Evolutionary conservation across 2,329 filamentous ascomycete species (phyloP).

Genomic region (Cladosporium sp.): DNA sequence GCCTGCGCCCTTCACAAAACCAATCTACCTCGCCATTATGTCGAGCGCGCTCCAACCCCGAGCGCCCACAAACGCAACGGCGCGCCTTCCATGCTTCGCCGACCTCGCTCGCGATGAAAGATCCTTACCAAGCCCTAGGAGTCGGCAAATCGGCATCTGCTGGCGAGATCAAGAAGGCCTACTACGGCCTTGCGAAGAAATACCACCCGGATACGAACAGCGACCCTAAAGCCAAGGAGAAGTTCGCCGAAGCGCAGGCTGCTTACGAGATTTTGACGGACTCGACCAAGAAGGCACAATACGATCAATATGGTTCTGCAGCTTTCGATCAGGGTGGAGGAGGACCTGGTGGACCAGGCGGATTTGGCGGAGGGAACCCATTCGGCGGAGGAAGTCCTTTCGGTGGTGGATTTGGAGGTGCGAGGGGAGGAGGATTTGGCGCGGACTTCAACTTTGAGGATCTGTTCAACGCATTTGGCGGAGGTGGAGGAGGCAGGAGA

Average conservation of each 20-base stretch:
- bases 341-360: constrained; percentile 53
- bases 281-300: constrained; percentile 86
- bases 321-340: constrained; percentile 63
- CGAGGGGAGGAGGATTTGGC: constrained; percentile 58
- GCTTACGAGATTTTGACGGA: constrained; percentile 94
- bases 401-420: constrained; percentile 41
- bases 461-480: constrained; percentile 82
- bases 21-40: constrained; percentile 8
- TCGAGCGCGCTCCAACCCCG: constrained; percentile 21
- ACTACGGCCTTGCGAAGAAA: constrained; percentile 96
- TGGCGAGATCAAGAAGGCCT: constrained; percentile 93
- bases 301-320: constrained; percentile 84
- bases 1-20: constrained; percentile 14
- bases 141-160: constrained; percentile 77
- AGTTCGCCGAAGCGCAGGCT: constrained; percentile 86
- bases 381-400: constrained; percentile 59
- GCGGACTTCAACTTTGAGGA: constrained; percentile 94
- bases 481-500: constrained; percentile 47
- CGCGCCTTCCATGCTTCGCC: constrained; percentile 58
- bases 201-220: constrained; percentile 98
- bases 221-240: constrained; percentile 86
- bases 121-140: constrained; percentile 85
- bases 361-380: constrained; percentile 60
- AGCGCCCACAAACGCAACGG: constrained; percentile 21
- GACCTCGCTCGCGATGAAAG: constrained; percentile 52